Conservation (phyloP, 1,284 basidiomycete genomes). For the Gastroboletus turbinatus region DNA sequence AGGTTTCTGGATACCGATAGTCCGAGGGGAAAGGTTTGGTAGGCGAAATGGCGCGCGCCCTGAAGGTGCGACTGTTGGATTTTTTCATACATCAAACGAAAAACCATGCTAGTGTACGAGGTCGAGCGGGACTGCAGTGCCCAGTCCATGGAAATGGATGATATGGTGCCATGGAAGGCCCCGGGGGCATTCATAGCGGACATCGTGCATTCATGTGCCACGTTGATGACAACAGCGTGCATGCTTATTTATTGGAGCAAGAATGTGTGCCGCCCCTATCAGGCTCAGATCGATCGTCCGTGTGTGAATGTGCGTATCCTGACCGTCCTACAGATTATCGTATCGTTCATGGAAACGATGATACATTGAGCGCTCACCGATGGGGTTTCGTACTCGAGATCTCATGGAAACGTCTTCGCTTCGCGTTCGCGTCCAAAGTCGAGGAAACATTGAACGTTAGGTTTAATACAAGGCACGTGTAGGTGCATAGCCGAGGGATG, state of each 20-base stretch:
- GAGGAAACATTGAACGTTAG: constrained; percentile 9
- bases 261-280: not conserved
- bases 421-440: not conserved
- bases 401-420: not conserved
- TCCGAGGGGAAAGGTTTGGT: too few species aligned
- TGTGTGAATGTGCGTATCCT: not conserved
- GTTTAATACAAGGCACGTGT: constrained; percentile 11
- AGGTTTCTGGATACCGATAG: too few species aligned
- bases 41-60: not conserved
- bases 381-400: not conserved
- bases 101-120: not conserved
- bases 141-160: not conserved
- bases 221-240: not conserved
- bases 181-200: not conserved
- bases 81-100: not conserved
- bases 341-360: not conserved
- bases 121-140: not conserved
- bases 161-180: not conserved
- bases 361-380: not conserved
- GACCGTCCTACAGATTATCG: not conserved
- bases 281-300: not conserved
- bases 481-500: not conserved
- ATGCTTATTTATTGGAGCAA: not conserved
- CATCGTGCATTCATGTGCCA: not conserved
- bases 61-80: not conserved